Conservation (phyloP, 257 asterid genomes). For the Scutellaria barbata region DNA sequence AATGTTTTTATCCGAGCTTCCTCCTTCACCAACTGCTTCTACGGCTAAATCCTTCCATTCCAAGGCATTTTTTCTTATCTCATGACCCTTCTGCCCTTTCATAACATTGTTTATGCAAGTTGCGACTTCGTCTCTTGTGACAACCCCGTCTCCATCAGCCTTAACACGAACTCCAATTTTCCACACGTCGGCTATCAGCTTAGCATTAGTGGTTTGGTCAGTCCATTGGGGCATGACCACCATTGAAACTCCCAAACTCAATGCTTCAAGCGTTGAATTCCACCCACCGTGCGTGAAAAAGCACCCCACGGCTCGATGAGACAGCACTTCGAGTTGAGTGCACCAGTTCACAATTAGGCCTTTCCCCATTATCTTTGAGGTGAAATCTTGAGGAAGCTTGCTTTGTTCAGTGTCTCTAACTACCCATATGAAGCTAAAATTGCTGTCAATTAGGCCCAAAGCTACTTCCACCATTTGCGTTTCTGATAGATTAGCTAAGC, state of each 20-base stretch:
- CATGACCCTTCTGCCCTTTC: constrained; percentile 42
- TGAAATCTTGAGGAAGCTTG: constrained; percentile 29
- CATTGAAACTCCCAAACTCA: constrained; percentile 47
- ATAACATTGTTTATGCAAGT: constrained; percentile 35
- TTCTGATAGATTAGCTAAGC: constrained; percentile 30
- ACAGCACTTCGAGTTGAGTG: constrained; percentile 37
- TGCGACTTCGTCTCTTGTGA: constrained; percentile 37
- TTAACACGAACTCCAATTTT: constrained; percentile 41
- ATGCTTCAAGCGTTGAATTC: constrained; percentile 61
- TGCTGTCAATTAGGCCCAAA: constrained; percentile 33
- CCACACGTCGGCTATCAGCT: constrained; percentile 53
- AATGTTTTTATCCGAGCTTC: constrained; percentile 50
- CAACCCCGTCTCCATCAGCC: constrained; percentile 42
- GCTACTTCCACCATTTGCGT: constrained; percentile 46
- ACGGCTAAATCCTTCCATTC: constrained; percentile 49
- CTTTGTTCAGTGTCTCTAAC: constrained; percentile 37
- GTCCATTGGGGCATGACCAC: constrained; percentile 51
- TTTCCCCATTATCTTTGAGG: not conserved
- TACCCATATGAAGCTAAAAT: constrained; percentile 49
- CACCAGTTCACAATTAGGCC: constrained; percentile 40
- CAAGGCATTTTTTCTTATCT: constrained; percentile 37
- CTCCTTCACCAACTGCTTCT: constrained; percentile 45
- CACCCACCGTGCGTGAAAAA: constrained; percentile 63
- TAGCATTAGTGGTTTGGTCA: constrained; percentile 56
- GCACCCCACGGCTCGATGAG: constrained; percentile 47